Percentiles rank a stretch among this genome's conserved stretches.
Conservation (phyloP, 108 stramenopile genomes). For the Aurantiochytrium sp. region DNA sequence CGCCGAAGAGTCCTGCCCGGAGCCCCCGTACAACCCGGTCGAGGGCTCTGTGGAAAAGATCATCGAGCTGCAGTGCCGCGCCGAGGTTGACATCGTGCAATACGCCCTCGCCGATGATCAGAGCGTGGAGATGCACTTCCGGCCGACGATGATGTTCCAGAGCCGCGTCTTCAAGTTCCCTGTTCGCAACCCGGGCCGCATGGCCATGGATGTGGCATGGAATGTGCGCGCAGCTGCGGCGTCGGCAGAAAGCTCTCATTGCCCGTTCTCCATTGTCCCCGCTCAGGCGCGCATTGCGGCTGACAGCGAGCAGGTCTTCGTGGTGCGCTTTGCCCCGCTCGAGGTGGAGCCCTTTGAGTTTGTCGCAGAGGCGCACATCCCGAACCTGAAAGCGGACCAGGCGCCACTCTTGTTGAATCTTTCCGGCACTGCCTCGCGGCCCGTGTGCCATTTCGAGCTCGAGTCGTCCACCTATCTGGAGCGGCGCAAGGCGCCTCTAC, state of each 20-base stretch:
- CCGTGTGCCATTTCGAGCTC: conserved; percentile 60
- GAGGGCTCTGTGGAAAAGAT: background rate
- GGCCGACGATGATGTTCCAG: conserved; percentile 58
- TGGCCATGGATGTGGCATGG: conserved; percentile 43
- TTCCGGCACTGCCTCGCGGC: conserved; percentile 46
- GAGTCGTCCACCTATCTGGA: conserved; percentile 49
- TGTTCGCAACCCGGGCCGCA: conserved; percentile 41
- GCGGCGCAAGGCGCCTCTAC: conserved; percentile 26
- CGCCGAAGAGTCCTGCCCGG: background rate
- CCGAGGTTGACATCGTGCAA: conserved; percentile 38
- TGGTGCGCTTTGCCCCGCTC: conserved; percentile 50
- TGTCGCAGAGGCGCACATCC: conserved; percentile 31
- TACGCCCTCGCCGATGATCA: conserved; percentile 47
- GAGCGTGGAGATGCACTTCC: conserved; percentile 38
- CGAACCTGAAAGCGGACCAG: background rate
- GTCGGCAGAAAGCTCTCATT: background rate
- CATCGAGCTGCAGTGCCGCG: conserved; percentile 38
- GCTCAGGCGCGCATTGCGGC: conserved; percentile 37
- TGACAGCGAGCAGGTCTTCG: conserved; percentile 42
- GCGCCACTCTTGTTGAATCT: conserved; percentile 26
- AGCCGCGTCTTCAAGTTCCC: conserved; percentile 35
- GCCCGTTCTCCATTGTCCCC: conserved; percentile 57
- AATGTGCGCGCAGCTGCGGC: background rate
- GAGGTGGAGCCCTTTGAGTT: conserved; percentile 60
- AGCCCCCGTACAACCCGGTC: background rate